Evolutionary conservation across 345 rosid species (phyloP), one percentile per base, ranked within the genome.

Genomic region (Geranium brycei): DNA sequence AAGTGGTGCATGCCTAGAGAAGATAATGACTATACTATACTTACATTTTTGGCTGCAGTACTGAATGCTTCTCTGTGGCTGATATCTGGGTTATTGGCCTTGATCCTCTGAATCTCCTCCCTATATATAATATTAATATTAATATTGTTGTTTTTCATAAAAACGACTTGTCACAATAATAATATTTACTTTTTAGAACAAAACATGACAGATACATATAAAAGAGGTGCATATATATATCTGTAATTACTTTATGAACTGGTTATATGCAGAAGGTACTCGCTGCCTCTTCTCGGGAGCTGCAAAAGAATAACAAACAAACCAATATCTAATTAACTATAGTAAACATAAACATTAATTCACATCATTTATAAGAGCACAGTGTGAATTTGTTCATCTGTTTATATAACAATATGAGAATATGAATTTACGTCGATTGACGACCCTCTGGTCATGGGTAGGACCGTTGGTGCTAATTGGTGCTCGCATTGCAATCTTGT

Each of bases 281-380:
- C 98, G 88, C 84, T 86, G 98, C 83, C 96, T 78, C 87, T 92
- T 92, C 90, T 86, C 97, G 64, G 91, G 86, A 80, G 95, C 98
- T 92, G 92, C 73, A 75, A 71, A 58, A 17, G 61, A 28, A 58
- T 59, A 80, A 65, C 13, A 17, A 64, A 71, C 65, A 18, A 57
- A 17, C 35, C 56, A 16, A 56, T 11, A 51, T 47, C 7, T 12
- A 18, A 23, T 23, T 23, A 23, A 23, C n/a, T n/a, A n/a, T n/a
- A n/a, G n/a, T n/a, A n/a, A n/a, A n/a, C n/a, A n/a, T n/a, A n/a
- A n/a, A n/a, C n/a, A 23, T 23, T 23, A 23, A 23, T 23, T 23
- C 28, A 23, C 28, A 23, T 23, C 28, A 23, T 23, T 23, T 23
- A 23, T 23, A 23, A 23, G 28, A 23, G 1, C 2, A 23, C 28